Conservation (phyloP, 228 moss, liverwort and hornwort species). For the Sphagnum magellanicum region DNA sequence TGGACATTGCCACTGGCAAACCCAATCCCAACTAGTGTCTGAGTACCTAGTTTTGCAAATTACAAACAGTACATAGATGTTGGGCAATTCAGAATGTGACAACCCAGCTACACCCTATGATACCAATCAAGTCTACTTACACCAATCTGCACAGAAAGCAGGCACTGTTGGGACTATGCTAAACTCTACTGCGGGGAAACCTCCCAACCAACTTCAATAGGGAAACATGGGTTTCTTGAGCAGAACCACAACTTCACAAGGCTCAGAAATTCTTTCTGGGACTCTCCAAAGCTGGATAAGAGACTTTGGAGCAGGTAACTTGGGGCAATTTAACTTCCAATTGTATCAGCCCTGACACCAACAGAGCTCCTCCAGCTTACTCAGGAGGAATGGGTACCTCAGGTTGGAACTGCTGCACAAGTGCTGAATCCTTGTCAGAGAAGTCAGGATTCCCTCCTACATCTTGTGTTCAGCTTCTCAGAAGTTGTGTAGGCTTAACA, state of each 20-base stretch:
- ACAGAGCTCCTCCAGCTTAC: constrained; percentile 12
- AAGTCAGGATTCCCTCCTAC: constrained; percentile 91
- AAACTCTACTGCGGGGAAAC: not conserved
- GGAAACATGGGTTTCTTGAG: no score
- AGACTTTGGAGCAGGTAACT: constrained; percentile 16
- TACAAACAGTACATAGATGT: no score
- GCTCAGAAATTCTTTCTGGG: no score
- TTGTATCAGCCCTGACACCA: constrained; percentile 18
- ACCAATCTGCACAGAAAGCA: no score
- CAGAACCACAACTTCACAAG: constrained; percentile 7
- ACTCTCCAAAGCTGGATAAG: no score
- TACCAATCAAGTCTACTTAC: no score
- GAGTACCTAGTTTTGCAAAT: no score
- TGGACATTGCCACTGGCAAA: constrained; percentile 71
- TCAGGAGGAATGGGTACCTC: constrained; percentile 40
- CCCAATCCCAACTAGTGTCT: no score
- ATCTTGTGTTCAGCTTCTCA: constrained; percentile 74
- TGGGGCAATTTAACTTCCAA: constrained; percentile 38
- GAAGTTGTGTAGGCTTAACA: constrained; percentile 85
- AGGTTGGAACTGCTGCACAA: constrained; percentile 38
- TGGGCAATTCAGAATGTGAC: no score
- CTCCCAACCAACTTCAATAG: no score
- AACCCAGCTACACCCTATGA: no score
- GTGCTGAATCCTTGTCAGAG: constrained; percentile 61
- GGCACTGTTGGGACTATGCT: constrained; percentile 40